Base-by-base conservation (phyloP, 768 basidiomycete species). In the Russula ochroleuca region DNA sequence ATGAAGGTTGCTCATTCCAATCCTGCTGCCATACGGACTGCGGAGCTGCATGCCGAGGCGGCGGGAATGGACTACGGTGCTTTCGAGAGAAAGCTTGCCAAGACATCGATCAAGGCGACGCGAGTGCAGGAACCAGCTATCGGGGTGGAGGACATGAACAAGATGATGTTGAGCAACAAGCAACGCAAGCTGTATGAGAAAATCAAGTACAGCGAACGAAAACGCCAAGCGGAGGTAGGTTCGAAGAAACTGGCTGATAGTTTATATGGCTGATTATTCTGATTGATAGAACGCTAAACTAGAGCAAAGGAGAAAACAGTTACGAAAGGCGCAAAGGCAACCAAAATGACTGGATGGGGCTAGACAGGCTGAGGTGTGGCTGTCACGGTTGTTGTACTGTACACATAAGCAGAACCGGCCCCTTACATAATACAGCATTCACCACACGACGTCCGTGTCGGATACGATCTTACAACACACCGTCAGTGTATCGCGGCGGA, bases 161-260 rank as follows among this genome's bases (percentile, higher is more conserved):
- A 95, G 82, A 96, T 98, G 87, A 82, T 98, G 85, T 87, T 97
- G 87, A 96, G 92, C 78, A 94, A 92, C 75, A 93, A 90, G 78
- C 89, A 96, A 75, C 83, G 86, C 70, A 95, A 95, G 76, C 75
- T 97, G 70, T 96, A 95, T 73, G 92, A 94, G 75, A 89, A 89
- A 77, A 90, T 97, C 84, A 92, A 94, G 77, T 84, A 90, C 72
- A 86, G 87, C 68, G 83, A 95, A 72, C 81, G 82, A 73, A 90
- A 87, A 76, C 86, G 86, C 64, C 79, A 80, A 15, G 77, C 80
- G 28, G 92, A 96, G 89, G 94, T 94, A 73, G 69, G 87, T 77
- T 28, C 62, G 7, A 23, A 31, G 50, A 45, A 33, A 49, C 21
- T 40, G 45, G 41, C 47, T 31, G 52, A 31, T 28, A 23, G 19